Evolutionary conservation across 208 protist genomes (phyloP), one percentile per base, ranked within the genome.

Genomic region (Leptomonas pyrrhocoris): DNA sequence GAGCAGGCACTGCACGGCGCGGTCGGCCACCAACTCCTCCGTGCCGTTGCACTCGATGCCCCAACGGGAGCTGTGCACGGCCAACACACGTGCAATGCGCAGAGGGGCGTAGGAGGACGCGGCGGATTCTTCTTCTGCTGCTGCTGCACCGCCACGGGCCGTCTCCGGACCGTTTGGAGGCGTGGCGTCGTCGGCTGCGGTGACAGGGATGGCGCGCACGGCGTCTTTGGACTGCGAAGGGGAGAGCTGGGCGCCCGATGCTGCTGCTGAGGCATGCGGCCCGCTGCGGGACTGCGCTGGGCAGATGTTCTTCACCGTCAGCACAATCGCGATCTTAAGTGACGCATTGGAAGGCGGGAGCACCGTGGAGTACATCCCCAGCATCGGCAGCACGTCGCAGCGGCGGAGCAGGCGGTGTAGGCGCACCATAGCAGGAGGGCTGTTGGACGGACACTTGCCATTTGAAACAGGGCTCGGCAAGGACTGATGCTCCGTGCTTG

Each of bases 341-440:
- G 75, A 81, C 0, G 74, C 63, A 63, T 88, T 89, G 2, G 72
- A 55, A 12, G 90, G 88, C 31, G 87, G 81, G 31, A 95, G 59
- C 19, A 92, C 83, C 38, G 79, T 92, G 3, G 84, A 85, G 62
- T 84, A 84, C 65, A 93, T 73, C 13, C 75, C 54, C 42, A 95
- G 42, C 43, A 85, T 53, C 27, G 87, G 85, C 53, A 78, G 81
- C 50, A 95, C 90, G n/a, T 82, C 73, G 38, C 89, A 65, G 40
- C 79, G 79, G 34, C 90, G 85, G 23, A 92, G 67, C 57, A 92
- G 68, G n/a, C 90, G 88, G 64, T 95, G 90, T 16, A 95, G 69
- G 27, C 85, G 77, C 8, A 93, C 73, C 43, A 67, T 63, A 5
- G 38, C 65, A 23, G 59, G 8, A 3, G 62, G 36, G 38, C 6